Conservation (phyloP, 768 basidiomycete genomes). For the Dentipellis fragilis region DNA sequence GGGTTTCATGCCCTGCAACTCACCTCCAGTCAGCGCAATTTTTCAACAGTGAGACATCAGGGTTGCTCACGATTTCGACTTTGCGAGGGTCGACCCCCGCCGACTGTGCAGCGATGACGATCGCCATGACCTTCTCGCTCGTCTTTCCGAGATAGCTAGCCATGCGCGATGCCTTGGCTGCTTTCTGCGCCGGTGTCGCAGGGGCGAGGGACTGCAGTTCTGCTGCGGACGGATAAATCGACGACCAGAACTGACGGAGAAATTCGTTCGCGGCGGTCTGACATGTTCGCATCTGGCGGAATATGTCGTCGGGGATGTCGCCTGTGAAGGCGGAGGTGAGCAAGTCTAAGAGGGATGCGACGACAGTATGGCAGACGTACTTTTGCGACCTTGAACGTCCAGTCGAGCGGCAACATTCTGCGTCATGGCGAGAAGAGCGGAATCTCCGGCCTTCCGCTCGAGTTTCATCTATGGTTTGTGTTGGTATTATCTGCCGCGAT, state of each 20-base stretch:
- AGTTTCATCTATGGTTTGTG: conserved; percentile 43
- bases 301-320: conserved; percentile 69
- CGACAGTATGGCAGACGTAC: conserved; percentile 27
- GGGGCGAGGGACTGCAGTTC: conserved; percentile 40
- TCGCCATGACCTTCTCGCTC: conserved; percentile 68
- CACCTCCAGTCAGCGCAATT: neutral
- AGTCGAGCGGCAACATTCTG: conserved; percentile 66
- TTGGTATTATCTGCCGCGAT: neutral
- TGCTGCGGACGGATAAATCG: conserved; percentile 65
- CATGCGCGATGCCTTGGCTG: conserved; percentile 82
- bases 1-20: conserved; percentile 63
- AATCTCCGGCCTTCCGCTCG: conserved; percentile 57
- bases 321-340: conserved; percentile 30
- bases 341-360: neutral
- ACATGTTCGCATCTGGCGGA: conserved; percentile 78
- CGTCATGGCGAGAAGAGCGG: conserved; percentile 66
- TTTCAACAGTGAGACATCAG: neutral
- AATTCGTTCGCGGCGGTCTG: conserved; percentile 95
- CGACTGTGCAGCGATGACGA: conserved; percentile 53
- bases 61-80: conserved; percentile 51
- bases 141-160: conserved; percentile 70
- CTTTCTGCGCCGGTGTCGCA: conserved; percentile 58
- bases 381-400: conserved; percentile 54
- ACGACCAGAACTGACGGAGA: conserved; percentile 90
- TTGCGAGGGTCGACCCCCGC: conserved; percentile 52